Base-by-base conservation (phyloP, 1,284 basidiomycete genomes). In the Heterobasidion occidentale region DNA sequence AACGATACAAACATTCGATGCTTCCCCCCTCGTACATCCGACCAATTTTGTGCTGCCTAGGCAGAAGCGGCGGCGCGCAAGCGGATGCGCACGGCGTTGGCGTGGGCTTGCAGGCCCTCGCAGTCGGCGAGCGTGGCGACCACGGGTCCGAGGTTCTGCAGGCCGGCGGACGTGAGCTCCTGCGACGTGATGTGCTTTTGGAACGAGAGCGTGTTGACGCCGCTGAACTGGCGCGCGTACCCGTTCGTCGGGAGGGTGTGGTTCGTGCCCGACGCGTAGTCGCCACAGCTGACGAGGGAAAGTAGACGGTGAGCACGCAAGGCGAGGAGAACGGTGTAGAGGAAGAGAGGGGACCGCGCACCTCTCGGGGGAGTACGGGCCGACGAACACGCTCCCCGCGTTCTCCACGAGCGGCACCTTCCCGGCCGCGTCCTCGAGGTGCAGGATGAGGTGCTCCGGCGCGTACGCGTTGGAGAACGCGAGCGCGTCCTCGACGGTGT, bases 161-260 rank as follows among this genome's bases (percentile, higher is more conserved):
- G 75, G 7, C 97, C 97, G 17, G 83, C 83, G 14, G 77, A 71
- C 4, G 93, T 92, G 34, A 99, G 81, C 66, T 94, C 89, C 70
- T 99, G 97, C 8, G 91, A 92, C 7, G 97, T 99, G 67, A 99
- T 98, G 72, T 98, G 91, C 73, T 99, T 99, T 72, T 98, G 94
- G 87, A 99, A 99, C 1, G 94, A 94, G 19, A 86, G 78, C 0
- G 96, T 98, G 73, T 97, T 98, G 63, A 99, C 97, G 15, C 97
- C 97, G 62, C 92, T 95, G 76, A 97, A 99, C 70, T 98, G 95
- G 56, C 94, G 88, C 14, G 97, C 97, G 68, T 95, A 98, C 19
- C 94, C 95, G 65, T 94, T 94, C 4, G 92, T 96, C 33, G 93
- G 93, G 36, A 95, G 79, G 0, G 96, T 98, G 77, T 99, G 97